phyloP scores from a whole-genome alignment of 768 basidiomycete genomes.

The Kwoniella sp. region DNA sequence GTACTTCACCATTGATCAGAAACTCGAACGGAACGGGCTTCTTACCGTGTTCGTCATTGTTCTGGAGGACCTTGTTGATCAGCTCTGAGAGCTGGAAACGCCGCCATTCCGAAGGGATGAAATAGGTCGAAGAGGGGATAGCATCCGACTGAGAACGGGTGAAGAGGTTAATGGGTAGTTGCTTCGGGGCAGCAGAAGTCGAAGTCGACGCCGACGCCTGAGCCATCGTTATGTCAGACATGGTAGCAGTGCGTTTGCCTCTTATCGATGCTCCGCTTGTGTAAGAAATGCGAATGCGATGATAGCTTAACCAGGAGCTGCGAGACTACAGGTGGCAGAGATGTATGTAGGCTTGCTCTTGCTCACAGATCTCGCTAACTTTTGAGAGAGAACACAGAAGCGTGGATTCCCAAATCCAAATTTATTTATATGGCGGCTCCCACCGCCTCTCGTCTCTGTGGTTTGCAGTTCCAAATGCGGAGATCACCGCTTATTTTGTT shows the following conservation, averaged over 20 bases:
- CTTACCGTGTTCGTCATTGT: constrained; percentile 59
- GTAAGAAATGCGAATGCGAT: too few species aligned
- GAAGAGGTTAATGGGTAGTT: constrained; percentile 61
- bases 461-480: too few species aligned
- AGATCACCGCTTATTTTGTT: too few species aligned
- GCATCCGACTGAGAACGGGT: constrained; percentile 73
- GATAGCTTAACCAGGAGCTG: too few species aligned
- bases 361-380: background rate
- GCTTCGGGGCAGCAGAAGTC: constrained; percentile 15
- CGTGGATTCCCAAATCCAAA: background rate
- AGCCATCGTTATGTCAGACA: constrained; percentile 23
- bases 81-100: constrained; percentile 97
- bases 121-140: constrained; percentile 83
- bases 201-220: constrained; percentile 14
- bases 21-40: constrained; percentile 89
- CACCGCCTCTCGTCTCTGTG: too few species aligned
- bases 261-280: too few species aligned
- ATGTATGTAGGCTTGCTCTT: background rate
- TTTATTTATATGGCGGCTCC: background rate
- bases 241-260: constrained; percentile 1
- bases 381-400: background rate
- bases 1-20: constrained; percentile 76
- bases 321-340: background rate
- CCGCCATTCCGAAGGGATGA: constrained; percentile 86
- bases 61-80: constrained; percentile 81